Evolutionary conservation across 2,329 filamentous ascomycete species (phyloP), one percentile per base, ranked within the genome.

Genomic region (Fusarium sp.): DNA sequence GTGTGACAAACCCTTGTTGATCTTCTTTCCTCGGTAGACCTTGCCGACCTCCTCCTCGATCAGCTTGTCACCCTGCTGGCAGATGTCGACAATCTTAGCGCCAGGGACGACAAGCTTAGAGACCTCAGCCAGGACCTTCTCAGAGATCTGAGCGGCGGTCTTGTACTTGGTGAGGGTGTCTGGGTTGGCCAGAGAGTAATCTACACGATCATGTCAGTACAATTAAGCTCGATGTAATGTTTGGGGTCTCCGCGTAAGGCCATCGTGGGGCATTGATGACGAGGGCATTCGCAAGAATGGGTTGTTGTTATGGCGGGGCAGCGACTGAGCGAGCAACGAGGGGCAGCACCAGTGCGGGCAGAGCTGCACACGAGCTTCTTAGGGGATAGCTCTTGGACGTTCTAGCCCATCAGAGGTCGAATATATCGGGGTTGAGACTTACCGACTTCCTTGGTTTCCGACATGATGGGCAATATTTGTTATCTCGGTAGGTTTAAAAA

Each of bases 131-230:
- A 99, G 89, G 74, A 97, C 95, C 85, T 95, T 97, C 82, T 98
- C 93, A 52, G 95, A 96, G 83, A 99, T 98, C 80, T 92, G 88
- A 69, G 93, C 95, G 60, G 96, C 96, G 72, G 92, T 94, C 91
- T 97, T 98, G 89, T 98, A 98, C 88, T 98, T 99, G 84, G 96
- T 98, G 76, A 99, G 88, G 76, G 94, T 98, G 81, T 97, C 93
- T 67, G 93, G 93, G 86, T 97, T 96, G 82, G 90, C 93, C 81
- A 98, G 89, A 74, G 92, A 88, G 85, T 97, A 94, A 81, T 97
- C 93, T 97, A 75, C 1, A 19, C n/a, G 36, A n/a, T 31, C 10
- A 21, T 49, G 57, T 68, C 49, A 71, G 63, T 40, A 63, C 39
- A 19, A 31, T 49, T 47, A 33, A 31, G 17, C 13, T 26, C 39